phyloP scores from a whole-genome alignment of 2,329 filamentous ascomycete species.

The Alternaria sp. region DNA sequence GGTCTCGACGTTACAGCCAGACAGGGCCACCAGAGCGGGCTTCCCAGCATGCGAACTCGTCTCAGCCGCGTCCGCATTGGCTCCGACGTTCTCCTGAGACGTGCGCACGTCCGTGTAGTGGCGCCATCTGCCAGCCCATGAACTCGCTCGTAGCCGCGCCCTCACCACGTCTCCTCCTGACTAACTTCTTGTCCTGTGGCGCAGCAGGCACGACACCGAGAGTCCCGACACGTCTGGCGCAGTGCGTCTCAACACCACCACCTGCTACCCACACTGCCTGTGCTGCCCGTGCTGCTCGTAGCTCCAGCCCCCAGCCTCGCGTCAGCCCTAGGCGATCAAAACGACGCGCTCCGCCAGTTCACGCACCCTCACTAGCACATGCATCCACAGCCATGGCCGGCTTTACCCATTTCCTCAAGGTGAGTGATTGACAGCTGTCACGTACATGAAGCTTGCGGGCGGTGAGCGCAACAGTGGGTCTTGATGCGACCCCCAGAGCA shows the following conservation, averaged over 20 bases:
- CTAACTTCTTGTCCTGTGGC: slow-evolving; percentile 2
- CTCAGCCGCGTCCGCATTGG: slow-evolving; percentile 26
- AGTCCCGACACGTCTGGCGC: slow-evolving; percentile 6
- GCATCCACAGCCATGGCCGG: slow-evolving; percentile 39
- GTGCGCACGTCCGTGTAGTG: slow-evolving; percentile 25
- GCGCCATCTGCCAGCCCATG: slow-evolving; percentile 12
- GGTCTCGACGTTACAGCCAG: slow-evolving; percentile 6
- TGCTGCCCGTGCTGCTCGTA: background rate
- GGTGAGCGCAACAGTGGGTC: background rate
- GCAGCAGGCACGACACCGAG: slow-evolving; percentile 2
- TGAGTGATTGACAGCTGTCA: slow-evolving; percentile 22
- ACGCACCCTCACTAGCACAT: slow-evolving; percentile 11
- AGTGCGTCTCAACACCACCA: slow-evolving; percentile 9
- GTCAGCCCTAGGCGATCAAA: slow-evolving; percentile 3
- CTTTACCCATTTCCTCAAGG: slow-evolving; percentile 47
- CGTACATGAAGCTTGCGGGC: background rate
- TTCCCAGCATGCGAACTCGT: slow-evolving; percentile 10
- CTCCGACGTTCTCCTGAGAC: slow-evolving; percentile 38
- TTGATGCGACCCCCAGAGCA: background rate
- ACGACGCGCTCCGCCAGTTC: slow-evolving; percentile 9
- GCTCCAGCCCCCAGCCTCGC: background rate
- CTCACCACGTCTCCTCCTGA: background rate
- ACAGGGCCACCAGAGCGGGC: slow-evolving; percentile 16
- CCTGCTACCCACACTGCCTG: too few relatives aligned
- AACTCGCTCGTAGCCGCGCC: slow-evolving; percentile 3